A percentile compares a stretch with the other conserved stretches of the same genome.
Conservation (phyloP, 306 rosid species). For the Pachyrhizus erosus region DNA sequence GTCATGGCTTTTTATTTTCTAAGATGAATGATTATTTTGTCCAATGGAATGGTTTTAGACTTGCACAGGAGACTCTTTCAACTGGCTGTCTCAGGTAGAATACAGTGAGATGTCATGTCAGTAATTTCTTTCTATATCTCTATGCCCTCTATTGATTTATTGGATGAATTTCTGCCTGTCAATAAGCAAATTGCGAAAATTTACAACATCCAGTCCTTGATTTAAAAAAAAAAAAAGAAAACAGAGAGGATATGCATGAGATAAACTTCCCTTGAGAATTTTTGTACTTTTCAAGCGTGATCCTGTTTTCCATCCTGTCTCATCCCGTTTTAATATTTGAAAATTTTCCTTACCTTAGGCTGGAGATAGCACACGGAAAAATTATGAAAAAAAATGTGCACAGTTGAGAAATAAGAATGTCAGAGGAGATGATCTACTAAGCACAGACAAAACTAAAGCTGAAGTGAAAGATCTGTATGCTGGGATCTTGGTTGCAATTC, state of each 20-base stretch:
- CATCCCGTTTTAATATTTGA: constrained; percentile 33
- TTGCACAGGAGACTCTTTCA: not conserved
- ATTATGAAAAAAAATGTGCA: constrained; percentile 77
- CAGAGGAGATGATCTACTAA: constrained; percentile 68
- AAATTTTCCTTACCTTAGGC: constrained; percentile 59
- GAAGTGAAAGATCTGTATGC: constrained; percentile 85
- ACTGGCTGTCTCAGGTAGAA: not conserved
- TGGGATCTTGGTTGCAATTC: constrained; percentile 86
- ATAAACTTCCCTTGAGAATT: not conserved
- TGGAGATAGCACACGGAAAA: constrained; percentile 79
- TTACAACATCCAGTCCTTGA: not conserved
- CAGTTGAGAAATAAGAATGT: constrained; percentile 73
- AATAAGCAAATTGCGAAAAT: not conserved
- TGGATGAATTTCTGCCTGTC: not conserved
- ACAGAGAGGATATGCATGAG: not conserved
- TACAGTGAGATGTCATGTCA: not conserved
- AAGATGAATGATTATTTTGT: not conserved
- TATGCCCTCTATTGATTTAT: too few relatives aligned
- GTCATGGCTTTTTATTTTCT: not conserved
- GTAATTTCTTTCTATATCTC: constrained; percentile 12
- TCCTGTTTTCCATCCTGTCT: not conserved
- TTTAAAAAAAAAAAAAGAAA: not conserved
- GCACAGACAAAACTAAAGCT: constrained; percentile 78
- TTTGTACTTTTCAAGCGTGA: not conserved
- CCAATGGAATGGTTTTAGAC: constrained; percentile 2